These are phyloP conservation scores for Petasospora rhodanensis DNA, from an alignment of 1,139 yeast genomes.

Conservation along the genomic window DNA sequence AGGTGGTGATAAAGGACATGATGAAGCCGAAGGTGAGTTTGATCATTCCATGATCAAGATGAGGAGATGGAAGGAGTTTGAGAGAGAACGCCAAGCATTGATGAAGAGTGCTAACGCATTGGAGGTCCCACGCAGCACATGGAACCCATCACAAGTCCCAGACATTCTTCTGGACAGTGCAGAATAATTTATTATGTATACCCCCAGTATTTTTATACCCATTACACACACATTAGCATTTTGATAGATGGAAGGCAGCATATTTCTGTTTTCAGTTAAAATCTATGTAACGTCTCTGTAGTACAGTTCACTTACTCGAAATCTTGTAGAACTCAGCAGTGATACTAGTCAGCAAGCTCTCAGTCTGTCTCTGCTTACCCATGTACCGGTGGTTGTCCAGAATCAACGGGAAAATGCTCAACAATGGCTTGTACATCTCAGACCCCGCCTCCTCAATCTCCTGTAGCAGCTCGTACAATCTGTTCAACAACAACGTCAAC, in stretches of 20 bases:
- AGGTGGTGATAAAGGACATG: conserved; percentile 65
- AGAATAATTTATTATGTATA: neutral
- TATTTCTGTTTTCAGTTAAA: too few species aligned
- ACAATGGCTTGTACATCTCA: conserved; percentile 23
- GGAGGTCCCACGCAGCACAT: conserved; percentile 22
- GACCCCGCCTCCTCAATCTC: conserved; percentile 12
- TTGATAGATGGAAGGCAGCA: too few species aligned
- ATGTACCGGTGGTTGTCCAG: conserved; percentile 28
- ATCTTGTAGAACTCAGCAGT: conserved; percentile 22
- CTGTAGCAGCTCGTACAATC: conserved; percentile 29
- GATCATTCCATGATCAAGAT: conserved; percentile 83
- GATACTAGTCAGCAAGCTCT: conserved; percentile 15
- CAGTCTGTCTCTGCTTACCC: conserved; percentile 12
- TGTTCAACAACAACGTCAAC: conserved; percentile 33
- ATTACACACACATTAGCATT: too few species aligned
- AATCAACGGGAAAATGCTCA: conserved; percentile 33
- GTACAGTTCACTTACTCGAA: conserved; percentile 14
- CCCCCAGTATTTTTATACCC: conserved; percentile 1
- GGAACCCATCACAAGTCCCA: conserved; percentile 24
- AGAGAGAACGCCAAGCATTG: conserved; percentile 47
- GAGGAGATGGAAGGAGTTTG: conserved; percentile 95
- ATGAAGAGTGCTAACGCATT: conserved; percentile 7
- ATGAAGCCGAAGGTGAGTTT: conserved; percentile 70
- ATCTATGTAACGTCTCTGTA: too few species aligned
- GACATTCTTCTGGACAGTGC: conserved; percentile 13